A percentile compares a stretch with the other conserved stretches of the same genome.
Conservation (phyloP, 1,284 basidiomycete genomes). For the Baeospora myosura region DNA sequence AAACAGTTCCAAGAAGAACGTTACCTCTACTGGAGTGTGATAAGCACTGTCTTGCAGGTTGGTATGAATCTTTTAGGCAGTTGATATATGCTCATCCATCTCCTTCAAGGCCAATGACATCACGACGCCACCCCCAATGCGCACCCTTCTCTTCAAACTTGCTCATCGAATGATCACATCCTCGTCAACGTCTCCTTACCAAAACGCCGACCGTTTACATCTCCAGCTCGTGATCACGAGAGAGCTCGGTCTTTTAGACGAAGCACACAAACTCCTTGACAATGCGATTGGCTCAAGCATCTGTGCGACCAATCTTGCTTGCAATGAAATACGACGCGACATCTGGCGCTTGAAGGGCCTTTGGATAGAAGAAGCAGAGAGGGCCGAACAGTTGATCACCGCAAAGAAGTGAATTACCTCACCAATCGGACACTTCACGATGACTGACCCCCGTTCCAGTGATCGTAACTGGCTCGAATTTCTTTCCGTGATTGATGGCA, state of each 20-base stretch:
- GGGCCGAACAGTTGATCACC: constrained; percentile 45
- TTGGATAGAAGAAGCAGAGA: constrained; percentile 49
- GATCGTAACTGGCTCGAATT: constrained; percentile 86
- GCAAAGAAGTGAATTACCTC: constrained; percentile 45
- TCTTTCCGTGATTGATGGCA: constrained; percentile 59
- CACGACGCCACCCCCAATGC: constrained; percentile 52
- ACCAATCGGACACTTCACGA: background rate
- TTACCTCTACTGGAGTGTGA: constrained; percentile 79
- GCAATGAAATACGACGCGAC: constrained; percentile 68
- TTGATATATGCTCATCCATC: background rate
- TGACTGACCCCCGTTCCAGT: constrained; percentile 29
- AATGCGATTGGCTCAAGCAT: constrained; percentile 59
- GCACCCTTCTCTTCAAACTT: constrained; percentile 60
- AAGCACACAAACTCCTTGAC: constrained; percentile 64
- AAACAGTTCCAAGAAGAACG: constrained; percentile 72
- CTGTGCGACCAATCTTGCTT: constrained; percentile 64
- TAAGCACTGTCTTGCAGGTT: constrained; percentile 75
- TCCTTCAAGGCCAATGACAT: constrained; percentile 52
- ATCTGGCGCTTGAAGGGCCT: constrained; percentile 52
- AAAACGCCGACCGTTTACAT: constrained; percentile 68
- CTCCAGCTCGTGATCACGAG: constrained; percentile 67
- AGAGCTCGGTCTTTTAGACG: constrained; percentile 59
- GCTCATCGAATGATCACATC: constrained; percentile 61
- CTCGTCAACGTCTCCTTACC: constrained; percentile 51
- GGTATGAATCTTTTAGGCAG: constrained; percentile 1